Conservation (phyloP, 2,329 filamentous ascomycete genomes). For the Cladosporium austrohemisphaericum region DNA sequence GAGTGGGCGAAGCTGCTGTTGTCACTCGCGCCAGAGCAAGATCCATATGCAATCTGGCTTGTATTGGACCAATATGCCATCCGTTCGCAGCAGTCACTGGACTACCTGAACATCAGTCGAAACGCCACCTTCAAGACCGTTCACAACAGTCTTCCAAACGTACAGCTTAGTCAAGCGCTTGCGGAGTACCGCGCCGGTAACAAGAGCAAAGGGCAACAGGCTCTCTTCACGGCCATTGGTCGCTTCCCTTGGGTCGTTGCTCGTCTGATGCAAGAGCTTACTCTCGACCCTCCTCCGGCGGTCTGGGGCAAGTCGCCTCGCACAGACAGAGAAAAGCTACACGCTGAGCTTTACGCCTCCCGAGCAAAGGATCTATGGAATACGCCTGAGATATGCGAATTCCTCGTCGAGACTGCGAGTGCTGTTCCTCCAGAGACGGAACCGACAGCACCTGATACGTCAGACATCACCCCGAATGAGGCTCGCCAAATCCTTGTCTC, state of each 20-base stretch:
- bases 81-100: constrained; percentile 71
- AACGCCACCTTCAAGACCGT: constrained; percentile 45
- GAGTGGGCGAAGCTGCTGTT: constrained; percentile 90
- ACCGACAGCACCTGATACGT: constrained; percentile 37
- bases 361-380: constrained; percentile 84
- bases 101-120: constrained; percentile 68
- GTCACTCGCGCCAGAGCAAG: constrained; percentile 64
- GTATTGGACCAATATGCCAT: constrained; percentile 80
- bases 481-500: constrained; percentile 77
- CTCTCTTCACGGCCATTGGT: constrained; percentile 65
- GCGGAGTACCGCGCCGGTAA: constrained; percentile 71
- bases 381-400: constrained; percentile 62
- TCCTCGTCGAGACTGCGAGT: constrained; percentile 68
- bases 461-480: constrained; percentile 50
- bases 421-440: constrained; percentile 43
- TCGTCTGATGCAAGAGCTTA: constrained; percentile 73
- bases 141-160: constrained; percentile 61
- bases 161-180: constrained; percentile 71
- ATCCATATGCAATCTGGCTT: constrained; percentile 79
- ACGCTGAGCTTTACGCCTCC: constrained; percentile 71
- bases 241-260: constrained; percentile 81
- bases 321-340: constrained; percentile 62
- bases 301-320: constrained; percentile 77
- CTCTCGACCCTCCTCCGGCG: constrained; percentile 69
- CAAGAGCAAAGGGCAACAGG: constrained; percentile 58